phyloP scores from a whole-genome alignment of 2,329 filamentous ascomycete species.

The Aaosphaeria pasadenensis region DNA sequence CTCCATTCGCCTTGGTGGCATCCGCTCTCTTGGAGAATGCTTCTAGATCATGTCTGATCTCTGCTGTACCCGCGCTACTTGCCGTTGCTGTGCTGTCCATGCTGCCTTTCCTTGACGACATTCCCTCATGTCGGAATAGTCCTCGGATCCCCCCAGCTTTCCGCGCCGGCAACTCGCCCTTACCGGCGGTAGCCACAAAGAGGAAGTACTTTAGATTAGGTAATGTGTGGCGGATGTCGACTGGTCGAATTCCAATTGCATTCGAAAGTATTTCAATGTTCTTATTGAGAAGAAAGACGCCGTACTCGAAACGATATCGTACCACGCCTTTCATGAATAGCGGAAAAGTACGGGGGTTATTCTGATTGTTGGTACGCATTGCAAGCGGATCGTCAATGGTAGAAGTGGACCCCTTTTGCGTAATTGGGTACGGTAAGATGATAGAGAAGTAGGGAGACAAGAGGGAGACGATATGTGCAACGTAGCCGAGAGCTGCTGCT shows the following conservation, averaged over 20 bases:
- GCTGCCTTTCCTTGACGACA: conserved; percentile 26
- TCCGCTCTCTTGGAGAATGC: conserved; percentile 8
- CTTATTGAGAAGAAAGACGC: conserved; percentile 94
- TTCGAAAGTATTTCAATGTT: conserved; percentile 71
- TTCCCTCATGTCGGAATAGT: conserved; percentile 23
- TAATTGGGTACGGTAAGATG: conserved; percentile 77
- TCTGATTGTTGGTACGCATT: conserved; percentile 38
- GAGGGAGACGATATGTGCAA: conserved; percentile 70
- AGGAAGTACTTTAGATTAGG: conserved; percentile 92
- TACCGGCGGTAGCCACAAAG: conserved; percentile 83
- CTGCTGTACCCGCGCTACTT: conserved; percentile 21
- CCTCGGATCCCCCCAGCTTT: conserved; percentile 37
- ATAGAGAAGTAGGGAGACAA: conserved; percentile 80
- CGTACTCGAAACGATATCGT: conserved; percentile 93
- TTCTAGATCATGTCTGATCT: conserved; percentile 17
- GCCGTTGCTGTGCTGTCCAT: conserved; percentile 28
- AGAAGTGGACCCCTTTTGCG: conserved; percentile 69
- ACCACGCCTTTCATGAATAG: conserved; percentile 69
- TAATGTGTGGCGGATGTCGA: conserved; percentile 88
- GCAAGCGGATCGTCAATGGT: conserved; percentile 72
- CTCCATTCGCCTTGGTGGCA: conserved; percentile 14
- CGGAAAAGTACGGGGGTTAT: conserved; percentile 58
- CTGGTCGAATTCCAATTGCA: conserved; percentile 68
- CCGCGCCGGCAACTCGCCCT: conserved; percentile 53
- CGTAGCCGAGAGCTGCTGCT: conserved; percentile 78